Percentiles rank a stretch among this genome's conserved stretches.
phyloP scores from a whole-genome alignment of 2,329 filamentous ascomycete species.

The Basipetospora chlamydospora region DNA sequence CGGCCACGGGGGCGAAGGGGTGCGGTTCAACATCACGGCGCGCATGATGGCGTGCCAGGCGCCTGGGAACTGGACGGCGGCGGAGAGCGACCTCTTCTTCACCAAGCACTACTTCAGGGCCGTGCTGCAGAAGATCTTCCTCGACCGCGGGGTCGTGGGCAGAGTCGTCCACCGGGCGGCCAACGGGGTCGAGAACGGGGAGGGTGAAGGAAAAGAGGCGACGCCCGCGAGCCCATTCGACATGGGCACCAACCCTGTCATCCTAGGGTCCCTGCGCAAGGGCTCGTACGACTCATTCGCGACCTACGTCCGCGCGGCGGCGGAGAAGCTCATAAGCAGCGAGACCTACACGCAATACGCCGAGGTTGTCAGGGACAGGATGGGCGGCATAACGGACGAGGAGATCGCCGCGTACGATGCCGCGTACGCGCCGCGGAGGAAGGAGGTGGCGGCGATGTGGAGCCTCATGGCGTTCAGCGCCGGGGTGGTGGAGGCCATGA shows the following conservation, averaged over 20 bases:
- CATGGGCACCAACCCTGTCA: conserved; percentile 59
- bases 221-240: conserved; percentile 27
- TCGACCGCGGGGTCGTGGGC: conserved; percentile 66
- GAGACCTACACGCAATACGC: conserved; percentile 43
- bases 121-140: conserved; percentile 78
- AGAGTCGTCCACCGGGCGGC: conserved; percentile 31
- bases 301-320: conserved; percentile 66
- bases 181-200: conserved; percentile 7
- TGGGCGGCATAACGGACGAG: conserved; percentile 56
- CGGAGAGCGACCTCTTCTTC: conserved; percentile 79
- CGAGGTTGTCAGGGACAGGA: conserved; percentile 46
- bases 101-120: conserved; percentile 86
- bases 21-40: conserved; percentile 87
- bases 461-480: conserved; percentile 93
- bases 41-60: conserved; percentile 98
- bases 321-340: conserved; percentile 54
- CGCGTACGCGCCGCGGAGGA: conserved; percentile 50
- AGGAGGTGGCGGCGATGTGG: conserved; percentile 80
- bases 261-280: conserved; percentile 76
- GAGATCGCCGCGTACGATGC: conserved; percentile 59
- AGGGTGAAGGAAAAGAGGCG: conserved; percentile 1
- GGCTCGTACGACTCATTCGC: conserved; percentile 61
- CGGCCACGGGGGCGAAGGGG: conserved; percentile 43
- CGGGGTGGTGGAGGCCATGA: conserved; percentile 72
- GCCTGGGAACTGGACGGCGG: conserved; percentile 74